Conservation (phyloP, 2,329 filamentous ascomycete genomes). For the Trichophyton schoenleinii region DNA sequence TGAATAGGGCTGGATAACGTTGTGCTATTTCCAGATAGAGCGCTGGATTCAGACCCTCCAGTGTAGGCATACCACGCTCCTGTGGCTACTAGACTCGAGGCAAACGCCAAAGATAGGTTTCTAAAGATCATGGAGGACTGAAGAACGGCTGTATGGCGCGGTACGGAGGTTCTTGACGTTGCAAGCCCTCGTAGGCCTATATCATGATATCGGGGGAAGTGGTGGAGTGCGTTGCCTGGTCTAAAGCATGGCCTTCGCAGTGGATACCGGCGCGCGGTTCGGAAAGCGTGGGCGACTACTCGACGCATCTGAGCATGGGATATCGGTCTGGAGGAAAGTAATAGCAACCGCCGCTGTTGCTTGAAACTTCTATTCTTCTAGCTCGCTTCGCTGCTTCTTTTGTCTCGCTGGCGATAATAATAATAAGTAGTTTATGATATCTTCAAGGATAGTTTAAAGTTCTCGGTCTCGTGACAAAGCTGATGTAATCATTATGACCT, state of each 20-base stretch:
- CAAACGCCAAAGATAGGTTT: conserved; percentile 36
- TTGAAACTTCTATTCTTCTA: not conserved
- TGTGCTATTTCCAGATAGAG: conserved; percentile 10
- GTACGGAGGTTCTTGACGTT: not conserved
- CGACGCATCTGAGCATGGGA: conserved; percentile 34
- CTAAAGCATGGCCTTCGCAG: conserved; percentile 26
- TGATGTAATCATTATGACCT: not conserved
- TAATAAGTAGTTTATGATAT: not conserved
- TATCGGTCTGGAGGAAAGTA: not conserved
- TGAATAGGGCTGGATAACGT: conserved; percentile 10
- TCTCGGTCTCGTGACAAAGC: not conserved
- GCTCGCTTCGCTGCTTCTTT: not conserved
- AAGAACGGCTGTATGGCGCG: conserved; percentile 25
- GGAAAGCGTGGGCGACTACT: conserved; percentile 34
- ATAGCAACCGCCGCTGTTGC: not conserved
- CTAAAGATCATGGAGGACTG: conserved; percentile 39
- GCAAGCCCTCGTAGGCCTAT: conserved; percentile 24
- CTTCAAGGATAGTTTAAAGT: not conserved
- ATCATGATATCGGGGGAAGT: conserved; percentile 27
- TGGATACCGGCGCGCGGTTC: conserved; percentile 35
- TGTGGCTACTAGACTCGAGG: conserved; percentile 36
- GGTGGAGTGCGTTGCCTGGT: conserved; percentile 12
- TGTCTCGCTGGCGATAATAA: not conserved
- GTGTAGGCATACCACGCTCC: conserved; percentile 40
- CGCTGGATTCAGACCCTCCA: conserved; percentile 15